phyloP scores from a whole-genome alignment of 495 filamentous ascomycete species.

The Aspergillus nanangensis region DNA sequence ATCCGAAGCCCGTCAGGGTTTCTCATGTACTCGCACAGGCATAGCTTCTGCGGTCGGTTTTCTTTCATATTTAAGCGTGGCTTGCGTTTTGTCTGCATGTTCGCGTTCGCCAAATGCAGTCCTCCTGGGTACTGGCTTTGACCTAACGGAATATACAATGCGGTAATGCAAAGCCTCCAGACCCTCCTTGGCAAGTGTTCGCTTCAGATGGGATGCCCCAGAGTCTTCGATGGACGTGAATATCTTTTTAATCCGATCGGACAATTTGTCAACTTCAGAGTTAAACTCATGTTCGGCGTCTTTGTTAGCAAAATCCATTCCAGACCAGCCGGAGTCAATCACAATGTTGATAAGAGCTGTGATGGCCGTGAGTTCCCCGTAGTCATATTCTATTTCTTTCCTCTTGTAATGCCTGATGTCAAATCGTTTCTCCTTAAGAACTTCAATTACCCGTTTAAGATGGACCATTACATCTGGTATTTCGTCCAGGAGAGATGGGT shows the following conservation, averaged over 20 bases:
- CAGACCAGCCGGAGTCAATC: conserved; percentile 57
- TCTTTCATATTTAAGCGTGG: background rate
- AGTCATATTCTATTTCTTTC: conserved; percentile 55
- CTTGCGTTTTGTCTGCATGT: conserved; percentile 10
- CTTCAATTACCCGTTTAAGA: conserved; percentile 44
- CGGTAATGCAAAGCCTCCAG: conserved; percentile 69
- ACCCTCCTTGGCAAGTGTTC: conserved; percentile 67
- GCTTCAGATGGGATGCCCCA: conserved; percentile 64
- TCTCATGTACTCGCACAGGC: background rate
- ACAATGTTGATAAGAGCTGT: conserved; percentile 66
- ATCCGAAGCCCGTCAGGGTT: too few species aligned
- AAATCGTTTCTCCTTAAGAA: conserved; percentile 49
- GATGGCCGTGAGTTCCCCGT: conserved; percentile 57
- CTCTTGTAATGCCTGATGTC: conserved; percentile 32
- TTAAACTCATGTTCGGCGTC: conserved; percentile 57
- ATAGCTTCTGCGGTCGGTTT: background rate
- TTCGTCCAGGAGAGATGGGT: conserved; percentile 40
- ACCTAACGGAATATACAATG: conserved; percentile 65
- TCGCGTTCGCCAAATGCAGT: conserved; percentile 46
- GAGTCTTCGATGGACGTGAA: conserved; percentile 69
- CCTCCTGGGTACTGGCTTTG: conserved; percentile 55
- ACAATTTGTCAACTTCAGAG: conserved; percentile 60
- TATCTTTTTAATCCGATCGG: conserved; percentile 57
- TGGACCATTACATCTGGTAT: conserved; percentile 41
- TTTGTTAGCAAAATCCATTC: conserved; percentile 21